These are phyloP conservation scores for Hymenoscyphus occultus DNA, from an alignment of 2,329 filamentous ascomycete genomes.

Conservation along the genomic window DNA sequence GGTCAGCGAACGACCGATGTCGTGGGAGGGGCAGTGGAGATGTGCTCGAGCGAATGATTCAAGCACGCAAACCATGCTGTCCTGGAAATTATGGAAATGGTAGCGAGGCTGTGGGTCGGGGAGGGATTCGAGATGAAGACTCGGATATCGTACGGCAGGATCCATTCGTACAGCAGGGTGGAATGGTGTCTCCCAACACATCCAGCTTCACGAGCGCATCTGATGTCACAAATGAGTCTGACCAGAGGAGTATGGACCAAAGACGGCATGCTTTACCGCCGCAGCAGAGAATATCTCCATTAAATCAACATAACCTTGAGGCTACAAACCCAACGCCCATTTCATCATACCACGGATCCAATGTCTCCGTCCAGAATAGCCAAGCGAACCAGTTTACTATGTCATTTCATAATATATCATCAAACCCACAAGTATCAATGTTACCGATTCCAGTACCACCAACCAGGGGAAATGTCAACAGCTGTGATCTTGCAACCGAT, in stretches of 20 bases:
- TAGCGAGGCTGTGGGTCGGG: neutral
- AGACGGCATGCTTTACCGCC: neutral
- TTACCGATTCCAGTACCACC: constrained; percentile 1
- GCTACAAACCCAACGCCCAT: neutral
- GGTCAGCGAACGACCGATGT: constrained; percentile 14
- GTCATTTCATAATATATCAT: neutral
- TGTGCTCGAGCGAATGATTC: neutral
- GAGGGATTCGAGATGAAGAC: neutral
- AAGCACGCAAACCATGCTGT: neutral
- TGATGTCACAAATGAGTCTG: neutral
- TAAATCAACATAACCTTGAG: neutral
- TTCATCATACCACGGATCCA: neutral
- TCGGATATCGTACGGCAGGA: neutral
- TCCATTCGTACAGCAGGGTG: neutral
- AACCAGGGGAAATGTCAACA: constrained; percentile 29
- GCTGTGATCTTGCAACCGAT: constrained; percentile 41
- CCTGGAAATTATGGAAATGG: neutral
- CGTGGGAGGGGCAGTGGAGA: constrained; percentile 7
- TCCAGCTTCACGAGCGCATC: neutral
- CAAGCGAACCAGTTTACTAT: neutral
- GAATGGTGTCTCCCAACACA: neutral
- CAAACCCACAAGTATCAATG: neutral
- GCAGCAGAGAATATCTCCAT: neutral
- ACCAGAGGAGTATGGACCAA: neutral
- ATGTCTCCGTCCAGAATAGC: neutral